A percentile compares a stretch with the other conserved stretches of the same genome.
Evolutionary conservation across 2,329 filamentous ascomycete species (phyloP).

Genomic region (Cryphonectria naterciae): DNA sequence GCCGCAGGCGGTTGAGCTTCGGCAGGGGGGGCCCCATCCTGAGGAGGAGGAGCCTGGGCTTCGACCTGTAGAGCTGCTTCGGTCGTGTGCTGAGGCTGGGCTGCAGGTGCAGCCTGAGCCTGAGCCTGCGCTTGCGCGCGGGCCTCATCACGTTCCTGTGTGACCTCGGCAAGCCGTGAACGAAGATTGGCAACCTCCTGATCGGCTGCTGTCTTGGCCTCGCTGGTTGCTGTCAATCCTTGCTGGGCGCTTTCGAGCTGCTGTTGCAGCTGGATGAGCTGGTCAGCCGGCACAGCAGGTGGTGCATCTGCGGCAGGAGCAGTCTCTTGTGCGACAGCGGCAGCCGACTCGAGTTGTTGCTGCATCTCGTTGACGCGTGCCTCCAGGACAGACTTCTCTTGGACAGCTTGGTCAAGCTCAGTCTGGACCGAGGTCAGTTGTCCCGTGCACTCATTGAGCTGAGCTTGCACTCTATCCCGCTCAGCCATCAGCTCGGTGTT

Average conservation of each 20-base stretch:
- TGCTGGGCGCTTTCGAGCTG: conserved; percentile 47
- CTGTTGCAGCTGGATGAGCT: conserved; percentile 52
- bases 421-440: conserved; percentile 45
- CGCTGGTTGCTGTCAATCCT: conserved; percentile 67
- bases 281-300: conserved; percentile 51
- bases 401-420: conserved; percentile 59
- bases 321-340: conserved; percentile 28
- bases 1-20: conserved; percentile 32
- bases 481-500: conserved; percentile 60
- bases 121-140: conserved; percentile 45
- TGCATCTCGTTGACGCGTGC: conserved; percentile 50
- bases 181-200: conserved; percentile 60
- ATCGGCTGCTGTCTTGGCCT: conserved; percentile 72
- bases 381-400: conserved; percentile 38
- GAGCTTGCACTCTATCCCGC: conserved; percentile 56
- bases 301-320: conserved; percentile 41
- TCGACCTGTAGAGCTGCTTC: conserved; percentile 32
- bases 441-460: conserved; percentile 50
- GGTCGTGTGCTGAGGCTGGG: conserved; percentile 40
- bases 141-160: conserved; percentile 67
- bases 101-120: conserved; percentile 26
- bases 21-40: conserved; percentile 34
- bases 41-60: conserved; percentile 35
- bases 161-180: conserved; percentile 63
- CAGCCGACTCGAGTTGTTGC: conserved; percentile 35